Conservation (phyloP, 2,329 filamentous ascomycete genomes). For the Pyricularia sp. region DNA sequence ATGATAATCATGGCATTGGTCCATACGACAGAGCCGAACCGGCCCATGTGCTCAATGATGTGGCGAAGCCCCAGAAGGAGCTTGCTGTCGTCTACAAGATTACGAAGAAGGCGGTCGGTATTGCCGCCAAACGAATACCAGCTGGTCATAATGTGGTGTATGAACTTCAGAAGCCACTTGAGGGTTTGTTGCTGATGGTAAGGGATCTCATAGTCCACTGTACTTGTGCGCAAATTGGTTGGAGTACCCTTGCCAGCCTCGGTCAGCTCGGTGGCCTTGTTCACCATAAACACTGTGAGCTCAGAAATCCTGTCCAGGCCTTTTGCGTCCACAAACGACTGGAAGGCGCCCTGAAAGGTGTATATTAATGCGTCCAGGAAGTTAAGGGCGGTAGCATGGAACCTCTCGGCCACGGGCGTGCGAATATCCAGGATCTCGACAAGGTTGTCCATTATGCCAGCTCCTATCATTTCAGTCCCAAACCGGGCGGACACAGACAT, state of each 20-base stretch:
- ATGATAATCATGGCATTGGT: conserved; percentile 85
- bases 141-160: conserved; percentile 87
- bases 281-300: conserved; percentile 67
- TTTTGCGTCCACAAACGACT: conserved; percentile 65
- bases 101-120: conserved; percentile 79
- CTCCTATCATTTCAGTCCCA: conserved; percentile 72
- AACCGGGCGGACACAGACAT: conserved; percentile 64
- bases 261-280: conserved; percentile 53
- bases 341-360: conserved; percentile 71
- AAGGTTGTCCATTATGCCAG: conserved; percentile 79
- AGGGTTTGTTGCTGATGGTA: conserved; percentile 89
- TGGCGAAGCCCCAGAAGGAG: conserved; percentile 66
- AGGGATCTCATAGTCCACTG: conserved; percentile 86
- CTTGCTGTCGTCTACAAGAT: conserved; percentile 84
- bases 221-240: conserved; percentile 55
- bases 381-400: conserved; percentile 69
- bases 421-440: conserved; percentile 78
- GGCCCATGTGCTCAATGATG: conserved; percentile 65
- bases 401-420: conserved; percentile 67
- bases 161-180: conserved; percentile 89
- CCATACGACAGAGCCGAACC: conserved; percentile 91
- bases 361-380: conserved; percentile 86
- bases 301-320: conserved; percentile 87
- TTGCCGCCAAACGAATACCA: conserved; percentile 57
- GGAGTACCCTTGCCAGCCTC: conserved; percentile 59